Evolutionary conservation across 768 basidiomycete species (phyloP).

Genomic region (Rhizopogon vesiculosus): DNA sequence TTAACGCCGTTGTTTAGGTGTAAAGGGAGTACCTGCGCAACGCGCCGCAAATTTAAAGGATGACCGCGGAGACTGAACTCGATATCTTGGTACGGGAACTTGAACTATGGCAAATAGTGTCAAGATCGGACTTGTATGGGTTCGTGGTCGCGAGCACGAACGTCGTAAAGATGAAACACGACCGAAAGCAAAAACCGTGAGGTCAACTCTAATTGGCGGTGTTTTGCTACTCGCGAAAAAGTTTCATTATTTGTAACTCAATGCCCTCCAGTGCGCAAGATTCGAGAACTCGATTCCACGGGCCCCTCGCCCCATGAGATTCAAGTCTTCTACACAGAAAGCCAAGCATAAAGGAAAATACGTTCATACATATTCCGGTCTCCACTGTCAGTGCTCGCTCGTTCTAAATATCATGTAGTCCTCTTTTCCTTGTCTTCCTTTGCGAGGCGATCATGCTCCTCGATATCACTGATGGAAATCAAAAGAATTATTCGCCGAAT

Average conservation of each 20-base stretch:
- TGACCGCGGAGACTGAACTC: not conserved
- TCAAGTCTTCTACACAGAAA: too few species aligned
- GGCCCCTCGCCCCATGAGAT: too few species aligned
- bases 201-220: not conserved
- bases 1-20: slow-evolving; percentile 5
- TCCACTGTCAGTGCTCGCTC: not conserved
- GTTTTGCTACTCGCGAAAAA: too few species aligned
- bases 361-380: not conserved
- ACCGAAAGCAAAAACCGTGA: not conserved
- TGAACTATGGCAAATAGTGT: not conserved
- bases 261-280: too few species aligned
- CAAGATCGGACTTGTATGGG: not conserved
- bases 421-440: slow-evolving; percentile 31
- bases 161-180: not conserved
- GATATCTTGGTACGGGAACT: too few species aligned
- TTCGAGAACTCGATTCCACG: too few species aligned
- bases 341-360: too few species aligned
- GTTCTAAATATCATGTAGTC: not conserved
- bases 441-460: slow-evolving; percentile 67
- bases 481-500: not conserved
- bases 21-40: not conserved
- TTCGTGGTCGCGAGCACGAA: not conserved
- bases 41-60: not conserved
- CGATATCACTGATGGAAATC: slow-evolving; percentile 53
- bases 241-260: not conserved